Percentiles rank a stretch among this genome's conserved stretches.
Conservation (phyloP, 345 rosid genomes). For the Ceriops tagal region DNA sequence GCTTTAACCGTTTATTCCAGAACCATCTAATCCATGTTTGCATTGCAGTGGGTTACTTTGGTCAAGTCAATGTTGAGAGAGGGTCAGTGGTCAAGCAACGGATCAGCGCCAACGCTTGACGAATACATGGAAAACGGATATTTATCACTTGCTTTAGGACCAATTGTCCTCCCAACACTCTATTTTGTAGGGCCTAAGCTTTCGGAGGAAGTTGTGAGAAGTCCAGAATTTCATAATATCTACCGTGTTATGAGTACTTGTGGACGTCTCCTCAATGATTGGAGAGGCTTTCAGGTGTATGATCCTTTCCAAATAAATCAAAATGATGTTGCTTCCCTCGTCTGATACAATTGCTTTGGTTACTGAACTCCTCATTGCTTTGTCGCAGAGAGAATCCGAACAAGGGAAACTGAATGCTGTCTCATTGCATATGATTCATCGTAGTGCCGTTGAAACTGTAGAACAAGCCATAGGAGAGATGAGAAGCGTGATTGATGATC, state of each 20-base stretch:
- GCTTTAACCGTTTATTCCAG: neutral
- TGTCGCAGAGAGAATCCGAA: slow-evolving; percentile 58
- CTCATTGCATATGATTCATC: slow-evolving; percentile 48
- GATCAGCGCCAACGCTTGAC: slow-evolving; percentile 52
- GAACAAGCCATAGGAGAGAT: slow-evolving; percentile 40
- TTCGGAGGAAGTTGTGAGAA: slow-evolving; percentile 38
- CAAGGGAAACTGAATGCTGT: slow-evolving; percentile 76
- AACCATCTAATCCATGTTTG: slow-evolving; percentile 8
- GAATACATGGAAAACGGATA: slow-evolving; percentile 69
- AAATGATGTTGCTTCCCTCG: neutral
- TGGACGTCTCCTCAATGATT: slow-evolving; percentile 85
- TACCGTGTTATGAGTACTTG: slow-evolving; percentile 61
- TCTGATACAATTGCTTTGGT: neutral
- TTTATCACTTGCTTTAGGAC: slow-evolving; percentile 78
- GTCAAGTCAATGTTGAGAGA: slow-evolving; percentile 63
- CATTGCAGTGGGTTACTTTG: slow-evolving; percentile 78
- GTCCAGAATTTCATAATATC: slow-evolving; percentile 40
- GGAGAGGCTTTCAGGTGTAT: slow-evolving; percentile 58
- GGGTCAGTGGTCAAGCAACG: slow-evolving; percentile 52
- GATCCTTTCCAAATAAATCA: neutral
- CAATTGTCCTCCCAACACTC: slow-evolving; percentile 72
- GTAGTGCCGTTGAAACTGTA: slow-evolving; percentile 23
- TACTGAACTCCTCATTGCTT: neutral
- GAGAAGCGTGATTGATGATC: slow-evolving; percentile 24
- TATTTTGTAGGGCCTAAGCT: slow-evolving; percentile 71